Percentiles rank a stretch among this genome's conserved stretches.
phyloP scores from a whole-genome alignment of 2,329 filamentous ascomycete genomes.

The Magnaporthales sp. region DNA sequence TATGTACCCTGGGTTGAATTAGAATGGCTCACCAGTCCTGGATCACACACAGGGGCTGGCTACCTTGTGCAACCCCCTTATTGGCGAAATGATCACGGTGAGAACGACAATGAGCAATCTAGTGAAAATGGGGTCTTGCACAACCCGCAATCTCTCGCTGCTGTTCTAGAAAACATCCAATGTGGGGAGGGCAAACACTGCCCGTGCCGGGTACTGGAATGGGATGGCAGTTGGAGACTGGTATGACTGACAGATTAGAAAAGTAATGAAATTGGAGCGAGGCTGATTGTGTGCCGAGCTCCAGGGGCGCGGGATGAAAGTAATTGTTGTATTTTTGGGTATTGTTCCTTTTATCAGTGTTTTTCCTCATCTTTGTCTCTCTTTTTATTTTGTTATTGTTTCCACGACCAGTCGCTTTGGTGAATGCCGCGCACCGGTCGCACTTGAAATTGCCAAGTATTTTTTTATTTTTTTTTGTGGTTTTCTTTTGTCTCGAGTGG shows the following conservation, averaged over 20 bases:
- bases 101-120: neutral
- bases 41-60: neutral
- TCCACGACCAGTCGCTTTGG: no score
- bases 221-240: neutral
- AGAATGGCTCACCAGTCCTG: neutral
- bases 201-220: neutral
- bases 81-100: neutral
- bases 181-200: neutral
- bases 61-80: slow-evolving; percentile 1
- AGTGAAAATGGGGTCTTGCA: neutral
- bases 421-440: no score
- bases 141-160: neutral
- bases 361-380: neutral
- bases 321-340: neutral
- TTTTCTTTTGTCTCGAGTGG: no score
- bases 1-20: neutral
- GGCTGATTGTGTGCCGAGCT: neutral
- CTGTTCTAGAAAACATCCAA: neutral
- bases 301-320: neutral
- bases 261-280: neutral
- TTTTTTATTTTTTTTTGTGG: no score
- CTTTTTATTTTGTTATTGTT: no score
- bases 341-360: neutral
- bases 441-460: no score
- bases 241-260: no score